Base-by-base conservation (phyloP, 1,284 basidiomycete genomes). In the Violaceomyces palustris region DNA sequence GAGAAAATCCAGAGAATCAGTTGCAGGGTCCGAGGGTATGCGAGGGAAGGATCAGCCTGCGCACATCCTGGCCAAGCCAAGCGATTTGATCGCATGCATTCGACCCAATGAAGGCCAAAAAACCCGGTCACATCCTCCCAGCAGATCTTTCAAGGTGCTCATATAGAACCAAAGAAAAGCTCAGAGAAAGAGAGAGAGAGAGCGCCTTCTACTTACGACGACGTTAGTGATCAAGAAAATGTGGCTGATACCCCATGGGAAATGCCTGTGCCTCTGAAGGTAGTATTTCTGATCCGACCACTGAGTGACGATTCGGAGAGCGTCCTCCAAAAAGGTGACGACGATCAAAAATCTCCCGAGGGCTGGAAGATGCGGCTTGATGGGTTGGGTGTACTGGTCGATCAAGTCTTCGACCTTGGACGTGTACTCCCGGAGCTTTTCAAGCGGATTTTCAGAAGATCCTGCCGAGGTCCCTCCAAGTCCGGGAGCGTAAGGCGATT, bases 291-390 rank as follows among this genome's bases (percentile, higher is more conserved):
- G 93, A 77, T 99, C 93, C 40, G 81, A 74, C 89, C 90, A 96
- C 75, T 97, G 93, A 9, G 90, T 89, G 51, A 88, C 56, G 74
- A 98, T 98, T 63, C 93, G 80, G 71, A 94, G 77, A 10, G 93
- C 89, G 74, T 98, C 93, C 78, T 99, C 93, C 73, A 93, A 78
- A 78, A 99, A 99, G 5, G 93, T 99, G 32, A 94, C 90, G 43
- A 99, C 90, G 74, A 98, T 98, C 59, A 99, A 77, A 77, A 97
- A 97, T 60, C 94, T 82, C 52, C 91, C 94, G 73, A 97, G 84
- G 38, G 89, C 85, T 23, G 94, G 93, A 66, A 99, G 80, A 75
- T 93, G 86, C 39, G 94, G 94, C 75, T 87, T 86, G 76, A 97
- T 80, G 23, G 94, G 93, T 72, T 96, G 90, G 6, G 90, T 84